A percentile compares a stretch with the other conserved stretches of the same genome.
These are phyloP conservation scores for Beauveria scarabaeidicola DNA, from an alignment of 2,329 filamentous ascomycete genomes.

Conservation along the genomic window DNA sequence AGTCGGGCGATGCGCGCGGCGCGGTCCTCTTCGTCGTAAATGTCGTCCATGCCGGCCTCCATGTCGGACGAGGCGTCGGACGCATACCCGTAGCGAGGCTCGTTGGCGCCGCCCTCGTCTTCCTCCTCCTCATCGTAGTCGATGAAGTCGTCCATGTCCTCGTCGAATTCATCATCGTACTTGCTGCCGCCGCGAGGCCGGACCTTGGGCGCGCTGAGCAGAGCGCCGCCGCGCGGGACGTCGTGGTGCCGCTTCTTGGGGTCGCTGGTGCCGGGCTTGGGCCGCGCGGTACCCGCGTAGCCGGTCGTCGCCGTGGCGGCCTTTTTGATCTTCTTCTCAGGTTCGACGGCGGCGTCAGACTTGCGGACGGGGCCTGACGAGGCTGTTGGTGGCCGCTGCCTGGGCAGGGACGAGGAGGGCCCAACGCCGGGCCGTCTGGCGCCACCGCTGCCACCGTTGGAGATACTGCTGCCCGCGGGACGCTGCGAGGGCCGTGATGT, in stretches of 20 bases:
- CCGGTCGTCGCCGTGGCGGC: constrained; percentile 54
- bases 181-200: constrained; percentile 24
- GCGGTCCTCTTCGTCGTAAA: constrained; percentile 60
- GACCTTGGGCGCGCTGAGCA: constrained; percentile 27
- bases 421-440: constrained; percentile 16
- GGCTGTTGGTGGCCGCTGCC: not conserved
- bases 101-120: constrained; percentile 28
- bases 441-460: constrained; percentile 24
- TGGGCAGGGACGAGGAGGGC: not conserved
- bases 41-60: constrained; percentile 67
- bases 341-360: constrained; percentile 23
- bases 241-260: constrained; percentile 24
- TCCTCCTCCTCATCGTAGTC: constrained; percentile 51
- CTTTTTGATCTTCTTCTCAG: constrained; percentile 53
- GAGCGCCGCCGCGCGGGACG: constrained; percentile 29
- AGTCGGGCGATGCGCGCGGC: constrained; percentile 54
- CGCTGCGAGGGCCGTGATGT: constrained; percentile 14
- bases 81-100: constrained; percentile 43
- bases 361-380: not conserved
- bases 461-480: constrained; percentile 12
- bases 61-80: constrained; percentile 67
- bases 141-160: constrained; percentile 54
- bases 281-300: constrained; percentile 56
- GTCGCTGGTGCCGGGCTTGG: constrained; percentile 32
- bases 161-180: constrained; percentile 54